phyloP scores from a whole-genome alignment of 257 asterid species.

The Cinchona pubescens region DNA sequence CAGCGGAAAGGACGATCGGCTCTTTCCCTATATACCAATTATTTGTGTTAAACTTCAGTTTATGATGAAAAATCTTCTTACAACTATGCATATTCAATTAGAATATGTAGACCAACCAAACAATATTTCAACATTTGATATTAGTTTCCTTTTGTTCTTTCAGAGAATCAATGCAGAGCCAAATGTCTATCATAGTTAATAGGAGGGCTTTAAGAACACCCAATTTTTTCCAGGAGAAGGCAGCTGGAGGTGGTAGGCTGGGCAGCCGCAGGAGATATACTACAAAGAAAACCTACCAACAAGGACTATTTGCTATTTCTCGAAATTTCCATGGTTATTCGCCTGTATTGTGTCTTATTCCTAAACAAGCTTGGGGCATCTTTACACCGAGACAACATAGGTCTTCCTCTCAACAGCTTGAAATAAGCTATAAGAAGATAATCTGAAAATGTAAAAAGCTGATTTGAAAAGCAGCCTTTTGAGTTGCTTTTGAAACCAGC shows the following conservation, averaged over 20 bases:
- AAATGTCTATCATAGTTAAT: not conserved
- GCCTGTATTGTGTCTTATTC: not conserved
- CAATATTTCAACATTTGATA: not conserved
- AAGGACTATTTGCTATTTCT: not conserved
- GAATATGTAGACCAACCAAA: not conserved
- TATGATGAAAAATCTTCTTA: not conserved
- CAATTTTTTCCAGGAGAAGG: too few relatives aligned
- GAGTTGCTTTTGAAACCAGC: too few relatives aligned
- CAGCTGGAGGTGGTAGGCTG: too few relatives aligned
- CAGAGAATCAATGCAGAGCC: not conserved
- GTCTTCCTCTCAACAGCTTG: too few relatives aligned
- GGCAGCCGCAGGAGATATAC: not conserved
- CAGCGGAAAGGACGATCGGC: constrained; percentile 87
- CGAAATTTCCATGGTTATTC: not conserved
- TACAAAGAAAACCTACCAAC: not conserved
- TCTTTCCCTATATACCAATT: constrained; percentile 70
- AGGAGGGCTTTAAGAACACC: not conserved
- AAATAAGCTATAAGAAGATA: too few relatives aligned
- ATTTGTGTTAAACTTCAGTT: not conserved
- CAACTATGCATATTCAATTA: not conserved
- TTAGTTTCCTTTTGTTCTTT: not conserved
- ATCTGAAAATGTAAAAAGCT: too few relatives aligned
- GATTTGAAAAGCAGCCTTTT: too few relatives aligned
- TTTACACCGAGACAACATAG: too few relatives aligned
- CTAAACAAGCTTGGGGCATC: not conserved